Base-by-base conservation (phyloP, 1,284 basidiomycete genomes). In the Bjerkandera adusta region DNA sequence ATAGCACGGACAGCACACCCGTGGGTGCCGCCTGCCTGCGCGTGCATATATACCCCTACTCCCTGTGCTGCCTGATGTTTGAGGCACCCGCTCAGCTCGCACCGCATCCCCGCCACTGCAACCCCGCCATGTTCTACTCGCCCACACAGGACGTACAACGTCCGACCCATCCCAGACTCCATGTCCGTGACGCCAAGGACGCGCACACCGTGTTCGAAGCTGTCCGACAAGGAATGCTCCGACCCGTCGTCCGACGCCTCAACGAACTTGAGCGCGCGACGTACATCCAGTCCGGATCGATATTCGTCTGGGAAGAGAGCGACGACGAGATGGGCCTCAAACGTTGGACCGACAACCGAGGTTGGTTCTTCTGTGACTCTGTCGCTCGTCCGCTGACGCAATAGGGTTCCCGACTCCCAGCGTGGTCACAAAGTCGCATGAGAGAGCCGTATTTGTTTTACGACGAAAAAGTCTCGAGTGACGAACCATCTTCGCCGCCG, bases 231-330 rank as follows among this genome's bases (percentile, higher is more conserved):
- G 78, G 80, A 22, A 63, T 72, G 47, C 66, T 82, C 13, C 67
- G 65, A 36, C 72, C 74, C 12, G 71, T 80, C 29, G 62, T 67
- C 25, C 69, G 79, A 21, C 72, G 79, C 30, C 68, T 83, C 42
- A 81, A 83, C 59, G 79, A 82, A 56, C 65, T 72, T 42, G 81
- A 85, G 56, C 65, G 81, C 39, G 66, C 71, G 8, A 72, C 65
- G 48, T 75, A 72, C 55, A 79, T 85, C 52, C 70, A 69, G 41
- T 78, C 81, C 10, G 81, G 82, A 3, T 72, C 80, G 5, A 69
- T 83, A 16, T 83, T 83, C 58, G 78, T 83, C 47, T 83, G 81
- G 81, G 75, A 81, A 57, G 80, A 83, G 63, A 75, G 75, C 54
- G 79, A 81, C 45, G 79, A 81, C 51, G 80, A 81, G 49, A 70